Evolutionary conservation across 164 flowering plant genomes (phyloP).

Genomic region (Annona squamosa): DNA sequence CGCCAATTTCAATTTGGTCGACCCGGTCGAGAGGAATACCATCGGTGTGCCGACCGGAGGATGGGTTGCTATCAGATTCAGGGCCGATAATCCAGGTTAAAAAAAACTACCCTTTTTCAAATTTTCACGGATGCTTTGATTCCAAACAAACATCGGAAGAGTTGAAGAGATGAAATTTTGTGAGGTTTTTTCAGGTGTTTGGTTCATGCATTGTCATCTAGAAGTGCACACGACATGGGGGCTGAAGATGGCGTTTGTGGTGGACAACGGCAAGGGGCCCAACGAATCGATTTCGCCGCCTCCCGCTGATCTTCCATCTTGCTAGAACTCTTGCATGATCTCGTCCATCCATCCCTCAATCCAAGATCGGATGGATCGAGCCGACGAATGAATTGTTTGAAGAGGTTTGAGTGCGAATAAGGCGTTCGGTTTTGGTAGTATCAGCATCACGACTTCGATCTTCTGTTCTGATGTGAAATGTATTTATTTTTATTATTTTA

Average conservation of each 20-base stretch:
- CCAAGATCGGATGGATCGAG: no score
- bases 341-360: no score
- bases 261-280: slow-evolving; percentile 62
- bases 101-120: background rate
- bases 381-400: no score
- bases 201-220: slow-evolving; percentile 76
- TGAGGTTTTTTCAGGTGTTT: slow-evolving; percentile 33
- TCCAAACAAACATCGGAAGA: no score
- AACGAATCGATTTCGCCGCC: slow-evolving; percentile 56
- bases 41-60: slow-evolving; percentile 75
- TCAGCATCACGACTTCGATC: no score
- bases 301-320: slow-evolving; percentile 56
- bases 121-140: no score
- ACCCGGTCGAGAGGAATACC: slow-evolving; percentile 77
- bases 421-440: no score
- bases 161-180: background rate
- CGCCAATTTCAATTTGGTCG: slow-evolving; percentile 50
- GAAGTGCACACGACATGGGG: slow-evolving; percentile 78
- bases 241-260: slow-evolving; percentile 65
- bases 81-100: slow-evolving; percentile 73
- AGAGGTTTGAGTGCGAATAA: no score
- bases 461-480: no score
- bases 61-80: slow-evolving; percentile 71
- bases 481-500: no score
- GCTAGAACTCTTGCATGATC: slow-evolving; percentile 17